Conservation (phyloP, 768 basidiomycete species). For the Daedaleopsis sinensis region DNA sequence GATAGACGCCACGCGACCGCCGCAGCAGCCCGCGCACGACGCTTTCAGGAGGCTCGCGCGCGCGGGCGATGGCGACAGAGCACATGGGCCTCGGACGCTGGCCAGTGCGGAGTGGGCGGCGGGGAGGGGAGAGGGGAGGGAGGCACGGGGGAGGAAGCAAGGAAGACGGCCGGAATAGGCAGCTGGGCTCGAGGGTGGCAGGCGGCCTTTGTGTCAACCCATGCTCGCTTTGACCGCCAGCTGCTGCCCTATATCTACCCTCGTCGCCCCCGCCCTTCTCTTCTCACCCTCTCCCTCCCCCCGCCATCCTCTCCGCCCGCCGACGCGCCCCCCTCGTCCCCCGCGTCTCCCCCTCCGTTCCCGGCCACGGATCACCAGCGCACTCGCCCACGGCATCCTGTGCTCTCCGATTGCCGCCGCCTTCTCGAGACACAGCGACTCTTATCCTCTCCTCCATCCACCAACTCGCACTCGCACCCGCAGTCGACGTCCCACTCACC, state of each 20-base stretch:
- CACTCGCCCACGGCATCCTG: conserved; percentile 8
- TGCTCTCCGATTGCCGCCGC: conserved; percentile 15
- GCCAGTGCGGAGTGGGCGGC: too few relatives aligned
- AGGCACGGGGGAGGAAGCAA: conserved; percentile 7
- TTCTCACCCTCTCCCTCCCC: conserved; percentile 4
- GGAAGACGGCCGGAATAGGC: conserved; percentile 17
- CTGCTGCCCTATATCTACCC: conserved; percentile 10
- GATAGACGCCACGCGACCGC: not conserved
- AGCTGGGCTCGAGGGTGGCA: not conserved
- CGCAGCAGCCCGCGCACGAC: conserved; percentile 7
- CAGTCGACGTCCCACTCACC: too few relatives aligned
- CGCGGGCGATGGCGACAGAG: not conserved
- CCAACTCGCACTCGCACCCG: not conserved
- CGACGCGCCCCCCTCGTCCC: conserved; percentile 5
- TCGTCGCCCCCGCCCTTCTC: not conserved
- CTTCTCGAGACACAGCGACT: too few relatives aligned
- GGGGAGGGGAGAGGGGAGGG: too few relatives aligned
- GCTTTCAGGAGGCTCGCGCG: not conserved
- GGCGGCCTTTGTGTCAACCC: conserved; percentile 18
- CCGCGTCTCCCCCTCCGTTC: not conserved
- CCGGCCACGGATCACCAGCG: not conserved
- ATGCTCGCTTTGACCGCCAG: conserved; percentile 12
- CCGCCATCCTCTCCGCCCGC: conserved; percentile 12
- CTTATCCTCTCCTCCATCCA: not conserved
- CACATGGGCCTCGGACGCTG: not conserved